Percentiles rank a stretch among this genome's conserved stretches.
Conservation (phyloP, 2,329 filamentous ascomycete genomes). For the Polychaeton citri region DNA sequence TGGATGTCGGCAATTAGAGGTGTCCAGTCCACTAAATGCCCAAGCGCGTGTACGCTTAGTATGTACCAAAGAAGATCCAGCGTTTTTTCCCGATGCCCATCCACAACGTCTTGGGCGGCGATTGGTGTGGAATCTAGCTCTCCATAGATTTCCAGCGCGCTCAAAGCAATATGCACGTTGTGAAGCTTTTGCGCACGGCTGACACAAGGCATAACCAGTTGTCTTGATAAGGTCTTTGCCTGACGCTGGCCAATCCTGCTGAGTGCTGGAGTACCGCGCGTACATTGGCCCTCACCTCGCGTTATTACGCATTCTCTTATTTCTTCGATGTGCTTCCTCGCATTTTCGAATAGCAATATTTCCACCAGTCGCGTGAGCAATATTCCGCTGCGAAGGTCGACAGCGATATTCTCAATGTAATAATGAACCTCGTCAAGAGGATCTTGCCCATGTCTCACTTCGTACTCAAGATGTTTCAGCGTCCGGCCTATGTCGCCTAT, state of each 20-base stretch:
- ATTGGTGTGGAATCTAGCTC: constrained; percentile 30
- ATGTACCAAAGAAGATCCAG: constrained; percentile 47
- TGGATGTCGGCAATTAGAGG: constrained; percentile 36
- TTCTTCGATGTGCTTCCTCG: not conserved
- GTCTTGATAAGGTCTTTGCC: constrained; percentile 39
- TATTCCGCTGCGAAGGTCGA: constrained; percentile 49
- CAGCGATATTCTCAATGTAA: constrained; percentile 44
- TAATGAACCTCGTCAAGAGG: constrained; percentile 47
- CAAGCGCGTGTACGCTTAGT: constrained; percentile 43
- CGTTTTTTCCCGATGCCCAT: constrained; percentile 52
- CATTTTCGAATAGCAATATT: constrained; percentile 38
- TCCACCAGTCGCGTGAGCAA: constrained; percentile 47
- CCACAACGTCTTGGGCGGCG: constrained; percentile 45
- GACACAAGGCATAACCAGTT: constrained; percentile 44
- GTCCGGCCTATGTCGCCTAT: constrained; percentile 43
- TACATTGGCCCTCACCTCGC: constrained; percentile 8
- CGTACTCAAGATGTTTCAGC: constrained; percentile 44
- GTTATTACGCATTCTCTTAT: constrained; percentile 10
- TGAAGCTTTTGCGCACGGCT: constrained; percentile 43
- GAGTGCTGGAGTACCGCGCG: constrained; percentile 9
- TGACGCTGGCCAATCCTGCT: constrained; percentile 18
- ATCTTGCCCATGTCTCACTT: constrained; percentile 41
- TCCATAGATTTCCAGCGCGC: constrained; percentile 34
- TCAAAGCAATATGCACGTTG: constrained; percentile 46
- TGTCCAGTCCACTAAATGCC: constrained; percentile 40